A percentile compares a stretch with the other conserved stretches of the same genome.
Conservation (phyloP, 371 early-diverging fungal genomes). For the Gilbertella persicaria region DNA sequence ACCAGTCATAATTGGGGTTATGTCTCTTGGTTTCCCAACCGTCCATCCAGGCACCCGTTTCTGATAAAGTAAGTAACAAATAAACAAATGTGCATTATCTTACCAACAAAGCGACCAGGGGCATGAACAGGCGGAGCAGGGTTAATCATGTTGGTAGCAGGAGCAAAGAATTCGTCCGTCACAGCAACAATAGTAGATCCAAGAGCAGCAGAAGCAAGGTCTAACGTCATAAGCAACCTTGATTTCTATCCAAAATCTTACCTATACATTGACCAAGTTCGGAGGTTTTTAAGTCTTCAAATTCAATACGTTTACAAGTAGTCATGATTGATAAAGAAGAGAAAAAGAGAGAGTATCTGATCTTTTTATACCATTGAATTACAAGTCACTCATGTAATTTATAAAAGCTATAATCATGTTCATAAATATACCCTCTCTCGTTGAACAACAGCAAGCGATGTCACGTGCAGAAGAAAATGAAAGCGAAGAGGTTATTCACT, state of each 20-base stretch:
- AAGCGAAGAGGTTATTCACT: too few species aligned
- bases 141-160: constrained; percentile 77
- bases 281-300: constrained; percentile 33
- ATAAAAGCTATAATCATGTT: too few species aligned
- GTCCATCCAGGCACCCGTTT: constrained; percentile 80
- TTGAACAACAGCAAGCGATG: too few species aligned
- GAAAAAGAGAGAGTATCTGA: too few species aligned
- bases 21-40: constrained; percentile 95
- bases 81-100: constrained; percentile 3
- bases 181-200: constrained; percentile 76
- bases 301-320: constrained; percentile 33
- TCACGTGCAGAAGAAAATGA: too few species aligned
- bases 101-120: constrained; percentile 61
- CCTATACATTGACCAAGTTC: constrained; percentile 37
- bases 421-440: too few species aligned
- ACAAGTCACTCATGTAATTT: too few species aligned
- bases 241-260: constrained; percentile 9
- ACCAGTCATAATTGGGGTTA: constrained; percentile 79
- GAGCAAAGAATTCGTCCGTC: constrained; percentile 90
- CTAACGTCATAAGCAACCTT: constrained; percentile 32
- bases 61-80: constrained; percentile 14
- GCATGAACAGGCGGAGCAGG: constrained; percentile 70
- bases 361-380: too few species aligned
- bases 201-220: constrained; percentile 73
- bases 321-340: constrained; percentile 25